Base-by-base conservation (phyloP, 1,284 basidiomycete species). In the Ceraceosorus guamensis region DNA sequence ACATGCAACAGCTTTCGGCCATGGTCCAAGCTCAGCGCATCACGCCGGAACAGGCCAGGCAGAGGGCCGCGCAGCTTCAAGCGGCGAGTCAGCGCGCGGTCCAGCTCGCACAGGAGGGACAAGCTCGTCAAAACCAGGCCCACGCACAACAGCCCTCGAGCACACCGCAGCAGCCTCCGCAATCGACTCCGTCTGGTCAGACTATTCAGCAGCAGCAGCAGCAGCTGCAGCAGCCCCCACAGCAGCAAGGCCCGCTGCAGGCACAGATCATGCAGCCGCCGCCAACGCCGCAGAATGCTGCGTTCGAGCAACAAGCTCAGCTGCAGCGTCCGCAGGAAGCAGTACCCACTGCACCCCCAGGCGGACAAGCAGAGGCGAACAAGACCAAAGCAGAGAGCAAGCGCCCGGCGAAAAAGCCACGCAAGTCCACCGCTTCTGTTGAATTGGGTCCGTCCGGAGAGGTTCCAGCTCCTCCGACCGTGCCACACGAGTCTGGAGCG, bases 11-110 rank as follows among this genome's bases (percentile, higher is more conserved):
- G 50, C 52, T 71, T 24, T 68, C 70, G 53, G 57, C 60, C 3
- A 56, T 70, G 8, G 66, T 71, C 4, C 44, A 61, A 2, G 46
- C 61, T 2, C 66, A 65, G 14, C 32, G 49, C 18, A 67, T 72
- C 54, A 62, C 68, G 31, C 66, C 65, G 16, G 67, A 72, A 54
- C 65, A 71, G 52, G 70, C 70, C 5, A 62, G 62, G 39, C 64
- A 66, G 33, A 66, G 66, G 11, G 46, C 14, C 11, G 6, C 46
- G 43, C 46, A 53, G n/a, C 4, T 53, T 45, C 52, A 53, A 43
- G 33, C 46, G 7, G 41, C 39, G 10, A 46, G 45, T 6, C 34
- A 16, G 31, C 44, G 44, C 41, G 52, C 52, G 16, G 35, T 50
- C 31, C 16, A 30, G 16, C 48, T 24, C 4, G 52, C 52, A 4